Evolutionary conservation across 2,329 filamentous ascomycete species (phyloP).

Genomic region (Immersiporthe knoxdaviesiana): DNA sequence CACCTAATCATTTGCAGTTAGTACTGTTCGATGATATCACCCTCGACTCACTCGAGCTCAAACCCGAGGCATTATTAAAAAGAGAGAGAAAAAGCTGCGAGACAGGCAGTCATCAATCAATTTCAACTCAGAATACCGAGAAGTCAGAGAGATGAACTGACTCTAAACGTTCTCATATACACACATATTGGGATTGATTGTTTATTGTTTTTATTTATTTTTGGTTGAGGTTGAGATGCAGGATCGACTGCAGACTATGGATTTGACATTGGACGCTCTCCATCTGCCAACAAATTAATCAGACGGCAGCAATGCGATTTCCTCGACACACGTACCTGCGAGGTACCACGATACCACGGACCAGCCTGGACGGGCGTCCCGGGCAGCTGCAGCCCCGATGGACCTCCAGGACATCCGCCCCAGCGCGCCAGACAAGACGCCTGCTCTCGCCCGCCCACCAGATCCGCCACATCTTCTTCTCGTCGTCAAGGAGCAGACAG

Average conservation of each 20-base stretch:
- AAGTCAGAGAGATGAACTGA: background rate
- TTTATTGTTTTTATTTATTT: too few relatives aligned
- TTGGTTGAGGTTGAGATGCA: background rate
- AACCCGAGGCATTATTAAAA: conserved; percentile 1
- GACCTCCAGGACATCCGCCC: background rate
- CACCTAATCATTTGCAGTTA: background rate
- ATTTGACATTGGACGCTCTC: background rate
- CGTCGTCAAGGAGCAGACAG: conserved; percentile 23
- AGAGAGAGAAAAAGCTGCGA: background rate
- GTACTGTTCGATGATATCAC: conserved; percentile 17
- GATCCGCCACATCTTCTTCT: conserved; percentile 29
- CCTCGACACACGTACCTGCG: conserved; percentile 2
- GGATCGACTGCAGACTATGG: background rate
- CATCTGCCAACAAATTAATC: background rate
- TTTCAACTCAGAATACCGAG: background rate
- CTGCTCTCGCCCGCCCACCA: conserved; percentile 5
- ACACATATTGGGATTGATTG: background rate
- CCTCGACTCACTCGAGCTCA: conserved; percentile 9
- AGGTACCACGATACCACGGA: background rate
- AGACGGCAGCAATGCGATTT: background rate
- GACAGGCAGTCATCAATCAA: background rate
- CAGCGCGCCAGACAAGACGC: background rate
- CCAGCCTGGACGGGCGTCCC: background rate
- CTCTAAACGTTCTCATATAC: background rate
- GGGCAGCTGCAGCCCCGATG: background rate